These are phyloP conservation scores for Penicillium polonicum DNA, from an alignment of 2,329 filamentous ascomycete species.

Conservation along the genomic window DNA sequence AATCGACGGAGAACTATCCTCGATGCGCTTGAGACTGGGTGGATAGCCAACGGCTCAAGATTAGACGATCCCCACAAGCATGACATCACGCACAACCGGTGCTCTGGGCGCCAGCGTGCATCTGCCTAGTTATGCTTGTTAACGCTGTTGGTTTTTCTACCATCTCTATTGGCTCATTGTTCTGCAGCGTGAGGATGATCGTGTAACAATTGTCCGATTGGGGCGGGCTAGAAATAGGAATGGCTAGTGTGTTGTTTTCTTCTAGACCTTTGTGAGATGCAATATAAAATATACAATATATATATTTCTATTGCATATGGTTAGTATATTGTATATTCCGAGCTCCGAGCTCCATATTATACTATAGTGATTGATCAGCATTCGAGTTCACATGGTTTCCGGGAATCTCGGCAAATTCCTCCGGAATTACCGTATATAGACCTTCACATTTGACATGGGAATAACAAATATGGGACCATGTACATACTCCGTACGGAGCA, in stretches of 20 bases:
- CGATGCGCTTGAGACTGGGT: not conserved
- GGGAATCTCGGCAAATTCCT: not conserved
- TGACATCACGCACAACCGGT: constrained; percentile 12
- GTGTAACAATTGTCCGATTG: constrained; percentile 1
- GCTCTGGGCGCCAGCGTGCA: not conserved
- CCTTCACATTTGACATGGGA: not conserved
- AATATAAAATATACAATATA: not conserved
- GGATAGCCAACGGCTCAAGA: not conserved
- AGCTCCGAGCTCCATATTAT: no score
- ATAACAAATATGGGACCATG: not conserved
- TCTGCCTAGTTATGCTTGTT: constrained; percentile 2
- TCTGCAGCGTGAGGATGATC: not conserved
- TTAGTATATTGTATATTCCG: no score
- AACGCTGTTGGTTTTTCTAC: constrained; percentile 19
- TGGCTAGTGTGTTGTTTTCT: not conserved
- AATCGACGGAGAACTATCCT: not conserved
- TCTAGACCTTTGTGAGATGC: not conserved
- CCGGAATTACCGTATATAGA: not conserved
- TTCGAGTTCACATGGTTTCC: not conserved
- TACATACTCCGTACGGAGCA: not conserved
- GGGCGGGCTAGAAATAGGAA: not conserved
- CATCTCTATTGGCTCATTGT: not conserved
- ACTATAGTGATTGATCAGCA: not conserved
- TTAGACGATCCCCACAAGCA: not conserved
- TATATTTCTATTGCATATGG: not conserved